Percentiles rank a stretch among this genome's conserved stretches.
These are phyloP conservation scores for Globisporangium paroecandrum DNA, from an alignment of 352 stramenopile species.

Conservation along the genomic window DNA sequence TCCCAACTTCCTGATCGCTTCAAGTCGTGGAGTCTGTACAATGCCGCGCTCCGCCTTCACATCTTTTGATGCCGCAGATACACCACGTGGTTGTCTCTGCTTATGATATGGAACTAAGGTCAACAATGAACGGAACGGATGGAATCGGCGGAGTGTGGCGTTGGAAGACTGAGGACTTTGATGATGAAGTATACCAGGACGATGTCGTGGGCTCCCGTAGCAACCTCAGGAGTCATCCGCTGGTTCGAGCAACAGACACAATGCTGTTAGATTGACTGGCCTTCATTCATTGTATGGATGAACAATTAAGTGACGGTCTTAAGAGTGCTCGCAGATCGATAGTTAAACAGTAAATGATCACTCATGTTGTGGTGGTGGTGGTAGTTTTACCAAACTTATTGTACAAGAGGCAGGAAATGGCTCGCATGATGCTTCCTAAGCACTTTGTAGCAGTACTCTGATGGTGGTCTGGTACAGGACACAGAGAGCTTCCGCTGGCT, in stretches of 20 bases:
- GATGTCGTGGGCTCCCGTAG: background rate
- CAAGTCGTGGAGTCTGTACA: too few relatives aligned
- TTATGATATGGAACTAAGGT: too few relatives aligned
- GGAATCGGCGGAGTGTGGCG: too few relatives aligned
- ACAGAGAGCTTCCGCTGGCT: slow-evolving; percentile 3
- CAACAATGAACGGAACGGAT: too few relatives aligned
- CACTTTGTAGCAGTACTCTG: background rate
- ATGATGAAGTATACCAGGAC: background rate
- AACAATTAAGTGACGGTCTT: too few relatives aligned
- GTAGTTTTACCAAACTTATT: background rate
- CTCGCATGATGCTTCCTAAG: background rate
- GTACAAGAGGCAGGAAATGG: background rate
- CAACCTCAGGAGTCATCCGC: background rate
- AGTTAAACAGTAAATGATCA: background rate
- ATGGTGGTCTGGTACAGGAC: background rate
- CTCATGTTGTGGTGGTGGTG: background rate
- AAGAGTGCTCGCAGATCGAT: background rate
- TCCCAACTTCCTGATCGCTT: background rate
- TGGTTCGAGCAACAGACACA: background rate
- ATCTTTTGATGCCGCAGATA: too few relatives aligned
- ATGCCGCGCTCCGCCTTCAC: too few relatives aligned
- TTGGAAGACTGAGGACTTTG: background rate
- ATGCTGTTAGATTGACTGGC: background rate
- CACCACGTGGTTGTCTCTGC: too few relatives aligned
- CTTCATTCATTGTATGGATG: too few relatives aligned